Conservation (phyloP, 1,139 yeast genomes). For the Trichomonascaceae sp. region DNA sequence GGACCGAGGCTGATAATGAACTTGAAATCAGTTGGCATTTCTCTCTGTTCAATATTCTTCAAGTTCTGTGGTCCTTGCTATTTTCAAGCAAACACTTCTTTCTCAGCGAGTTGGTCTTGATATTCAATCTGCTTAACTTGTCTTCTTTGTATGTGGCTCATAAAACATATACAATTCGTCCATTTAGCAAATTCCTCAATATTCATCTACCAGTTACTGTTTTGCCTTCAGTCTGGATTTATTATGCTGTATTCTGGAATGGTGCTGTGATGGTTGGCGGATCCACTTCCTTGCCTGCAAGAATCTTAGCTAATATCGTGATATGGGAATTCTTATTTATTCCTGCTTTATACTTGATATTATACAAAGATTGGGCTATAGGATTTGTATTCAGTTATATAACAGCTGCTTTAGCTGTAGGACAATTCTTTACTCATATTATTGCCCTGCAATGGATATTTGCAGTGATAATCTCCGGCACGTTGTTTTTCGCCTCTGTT, state of each 20-base stretch:
- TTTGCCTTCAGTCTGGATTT: slow-evolving; percentile 66
- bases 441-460: slow-evolving; percentile 83
- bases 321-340: slow-evolving; percentile 73
- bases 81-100: slow-evolving; percentile 51
- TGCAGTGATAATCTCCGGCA: slow-evolving; percentile 59
- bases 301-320: slow-evolving; percentile 63
- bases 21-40: slow-evolving; percentile 54
- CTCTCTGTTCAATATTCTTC: slow-evolving; percentile 52
- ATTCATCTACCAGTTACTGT: slow-evolving; percentile 64
- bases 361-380: slow-evolving; percentile 66
- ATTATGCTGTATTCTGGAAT: slow-evolving; percentile 73
- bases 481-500: slow-evolving; percentile 45
- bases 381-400: slow-evolving; percentile 56
- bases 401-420: slow-evolving; percentile 59
- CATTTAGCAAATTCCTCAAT: slow-evolving; percentile 47
- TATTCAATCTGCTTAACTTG: slow-evolving; percentile 52
- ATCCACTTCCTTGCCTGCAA: slow-evolving; percentile 46
- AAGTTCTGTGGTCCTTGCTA: slow-evolving; percentile 55
- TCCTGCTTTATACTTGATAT: slow-evolving; percentile 51
- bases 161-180: slow-evolving; percentile 53
- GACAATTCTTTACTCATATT: slow-evolving; percentile 60
- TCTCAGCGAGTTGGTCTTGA: slow-evolving; percentile 51
- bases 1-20: slow-evolving; percentile 30
- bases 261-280: slow-evolving; percentile 67
- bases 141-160: slow-evolving; percentile 52